Evolutionary conservation across 2,329 filamentous ascomycete species (phyloP), one percentile per base, ranked within the genome.

Genomic region (Monilinia fructigena): DNA sequence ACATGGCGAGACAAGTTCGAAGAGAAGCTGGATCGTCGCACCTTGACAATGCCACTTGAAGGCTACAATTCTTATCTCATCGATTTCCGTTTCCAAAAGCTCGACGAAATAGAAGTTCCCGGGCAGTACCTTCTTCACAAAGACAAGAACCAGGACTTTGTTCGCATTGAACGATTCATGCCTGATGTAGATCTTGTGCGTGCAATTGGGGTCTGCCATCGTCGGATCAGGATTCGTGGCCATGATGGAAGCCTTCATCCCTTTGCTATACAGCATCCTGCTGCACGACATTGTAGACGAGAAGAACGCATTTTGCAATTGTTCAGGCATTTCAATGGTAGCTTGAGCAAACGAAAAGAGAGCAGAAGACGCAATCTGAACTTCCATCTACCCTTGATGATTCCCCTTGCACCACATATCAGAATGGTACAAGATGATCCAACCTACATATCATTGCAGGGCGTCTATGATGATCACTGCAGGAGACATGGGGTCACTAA

Each of bases 81-180:
- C 79, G 95, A 98, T 76, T 99, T 99, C 83, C 86, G 92, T 50
- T 99, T 97, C 82, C 89, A 95, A 77, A 98, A 97, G 78, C 97
- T 99, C 72, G 95, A 99, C 75, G 96, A 99, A 74, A 94, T 99
- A 16, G 95, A 99, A 78, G 88, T 99, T 47, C 96, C 96, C 3
- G 95, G 95, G 0, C 95, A 99, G 77, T 99, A 99, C 77, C 81
- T 97, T 70, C 89, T 96, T 76, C 95, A 97, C 80, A 96, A 95
- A 78, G 96, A 99, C 75, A 99, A 98, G 85, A 99, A 99, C 77
- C 93, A 96, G 74, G 95, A 99, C 77, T 99, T 99, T 76, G 89
- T 99, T 71, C 90, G 93, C 55, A 98, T 99, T 71, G 96, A 99
- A 77, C 90, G 94, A 31, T 99, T 99, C 85, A 80, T 99, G 73